Conservation (phyloP, 345 rosid species). For the Corymbia maculata region DNA sequence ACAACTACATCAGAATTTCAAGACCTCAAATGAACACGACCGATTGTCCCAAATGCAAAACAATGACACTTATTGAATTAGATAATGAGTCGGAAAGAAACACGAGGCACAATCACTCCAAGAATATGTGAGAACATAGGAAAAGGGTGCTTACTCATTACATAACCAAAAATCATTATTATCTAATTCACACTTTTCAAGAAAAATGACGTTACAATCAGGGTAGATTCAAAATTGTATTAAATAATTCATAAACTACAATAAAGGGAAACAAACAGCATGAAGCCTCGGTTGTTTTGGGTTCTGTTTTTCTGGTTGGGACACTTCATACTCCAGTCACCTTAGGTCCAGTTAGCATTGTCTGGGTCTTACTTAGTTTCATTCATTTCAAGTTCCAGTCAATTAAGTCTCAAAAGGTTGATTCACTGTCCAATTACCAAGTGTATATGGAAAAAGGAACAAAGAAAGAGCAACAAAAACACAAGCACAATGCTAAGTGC, state of each 20-base stretch:
- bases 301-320: not conserved
- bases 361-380: not conserved
- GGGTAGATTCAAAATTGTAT: not conserved
- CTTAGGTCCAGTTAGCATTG: not conserved
- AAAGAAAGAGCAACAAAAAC: not conserved
- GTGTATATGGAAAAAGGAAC: not conserved
- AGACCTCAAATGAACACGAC: not conserved
- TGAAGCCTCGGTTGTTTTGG: not conserved
- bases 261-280: not conserved
- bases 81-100: not conserved
- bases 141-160: not conserved
- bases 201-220: not conserved
- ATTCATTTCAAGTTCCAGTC: not conserved
- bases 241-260: not conserved
- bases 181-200: not conserved
- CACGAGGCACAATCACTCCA: not conserved
- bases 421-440: not conserved
- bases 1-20: constrained; percentile 45
- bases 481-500: not conserved
- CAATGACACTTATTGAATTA: not conserved
- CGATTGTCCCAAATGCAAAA: not conserved
- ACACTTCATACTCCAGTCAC: not conserved
- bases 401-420: not conserved
- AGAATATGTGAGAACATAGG: not conserved
- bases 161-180: not conserved